phyloP scores from a whole-genome alignment of 345 rosid species.

The Passiflora organensis region DNA sequence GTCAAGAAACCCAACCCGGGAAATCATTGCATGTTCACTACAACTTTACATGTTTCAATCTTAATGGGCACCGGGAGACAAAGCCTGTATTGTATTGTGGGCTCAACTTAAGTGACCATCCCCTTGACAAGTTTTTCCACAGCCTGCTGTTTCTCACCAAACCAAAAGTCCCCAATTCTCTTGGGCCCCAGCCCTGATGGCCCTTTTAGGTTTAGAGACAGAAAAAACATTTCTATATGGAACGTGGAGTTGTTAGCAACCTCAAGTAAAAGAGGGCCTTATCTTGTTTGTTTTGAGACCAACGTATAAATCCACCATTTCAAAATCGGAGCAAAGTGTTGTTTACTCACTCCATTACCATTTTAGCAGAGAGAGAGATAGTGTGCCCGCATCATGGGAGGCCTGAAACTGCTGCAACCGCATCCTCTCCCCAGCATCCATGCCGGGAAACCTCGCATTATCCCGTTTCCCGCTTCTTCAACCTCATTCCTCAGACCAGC shows the following conservation, averaged over 20 bases:
- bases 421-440: slow-evolving; percentile 24
- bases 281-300: slow-evolving; percentile 7
- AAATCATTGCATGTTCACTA: too few relatives aligned
- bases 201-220: too few relatives aligned
- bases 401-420: slow-evolving; percentile 34
- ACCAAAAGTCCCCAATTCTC: too few relatives aligned
- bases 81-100: not conserved
- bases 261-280: not conserved
- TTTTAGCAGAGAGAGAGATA: not conserved
- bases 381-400: slow-evolving; percentile 30
- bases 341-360: too few relatives aligned
- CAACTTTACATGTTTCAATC: not conserved
- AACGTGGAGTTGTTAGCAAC: too few relatives aligned
- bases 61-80: not conserved
- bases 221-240: too few relatives aligned
- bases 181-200: too few relatives aligned
- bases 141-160: too few relatives aligned
- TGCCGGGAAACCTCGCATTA: slow-evolving; percentile 26
- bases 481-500: slow-evolving; percentile 19
- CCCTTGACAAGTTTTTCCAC: too few relatives aligned
- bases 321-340: not conserved
- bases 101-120: too few relatives aligned
- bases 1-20: too few relatives aligned
- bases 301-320: slow-evolving; percentile 5
- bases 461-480: slow-evolving; percentile 22